Conservation (phyloP, 306 rosid genomes). For the Herpetospermum pedunculosum region DNA sequence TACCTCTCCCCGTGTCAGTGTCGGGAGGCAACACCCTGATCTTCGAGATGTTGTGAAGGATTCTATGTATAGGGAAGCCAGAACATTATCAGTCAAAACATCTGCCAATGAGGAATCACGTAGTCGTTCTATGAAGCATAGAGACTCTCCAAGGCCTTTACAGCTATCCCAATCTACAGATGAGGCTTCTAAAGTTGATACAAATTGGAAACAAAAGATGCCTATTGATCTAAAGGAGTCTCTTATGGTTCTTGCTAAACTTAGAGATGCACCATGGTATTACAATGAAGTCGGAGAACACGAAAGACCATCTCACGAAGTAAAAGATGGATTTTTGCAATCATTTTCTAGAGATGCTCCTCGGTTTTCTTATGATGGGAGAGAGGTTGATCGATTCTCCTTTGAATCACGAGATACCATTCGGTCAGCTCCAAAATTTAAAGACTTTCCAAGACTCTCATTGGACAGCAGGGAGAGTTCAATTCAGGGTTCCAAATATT, state of each 20-base stretch:
- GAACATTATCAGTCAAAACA: constrained; percentile 36
- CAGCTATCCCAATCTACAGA: constrained; percentile 36
- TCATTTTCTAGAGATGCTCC: constrained; percentile 49
- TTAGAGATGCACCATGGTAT: constrained; percentile 67
- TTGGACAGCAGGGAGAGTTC: constrained; percentile 66
- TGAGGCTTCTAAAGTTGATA: constrained; percentile 31
- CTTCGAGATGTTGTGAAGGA: constrained; percentile 83
- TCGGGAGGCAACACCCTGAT: constrained; percentile 54
- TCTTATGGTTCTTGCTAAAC: constrained; percentile 63
- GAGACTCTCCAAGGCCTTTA: constrained; percentile 63
- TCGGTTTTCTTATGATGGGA: constrained; percentile 53
- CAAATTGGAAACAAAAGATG: constrained; percentile 32
- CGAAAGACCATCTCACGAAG: constrained; percentile 37
- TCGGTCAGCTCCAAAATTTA: constrained; percentile 43
- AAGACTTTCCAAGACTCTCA: constrained; percentile 74
- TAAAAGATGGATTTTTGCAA: constrained; percentile 34
- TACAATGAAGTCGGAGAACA: constrained; percentile 36
- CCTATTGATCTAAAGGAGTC: constrained; percentile 63
- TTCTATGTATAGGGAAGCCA: constrained; percentile 76
- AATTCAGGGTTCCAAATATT: constrained; percentile 20
- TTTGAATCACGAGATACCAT: constrained; percentile 62
- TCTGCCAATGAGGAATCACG: constrained; percentile 36
- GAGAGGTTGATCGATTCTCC: constrained; percentile 45
- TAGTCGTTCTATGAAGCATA: constrained; percentile 25
- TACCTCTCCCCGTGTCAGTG: constrained; percentile 8